Percentiles rank a stretch among this genome's conserved stretches.
Conservation (phyloP, 371 early-diverging fungal species). For the Thermomucor indicae-seudaticae region DNA sequence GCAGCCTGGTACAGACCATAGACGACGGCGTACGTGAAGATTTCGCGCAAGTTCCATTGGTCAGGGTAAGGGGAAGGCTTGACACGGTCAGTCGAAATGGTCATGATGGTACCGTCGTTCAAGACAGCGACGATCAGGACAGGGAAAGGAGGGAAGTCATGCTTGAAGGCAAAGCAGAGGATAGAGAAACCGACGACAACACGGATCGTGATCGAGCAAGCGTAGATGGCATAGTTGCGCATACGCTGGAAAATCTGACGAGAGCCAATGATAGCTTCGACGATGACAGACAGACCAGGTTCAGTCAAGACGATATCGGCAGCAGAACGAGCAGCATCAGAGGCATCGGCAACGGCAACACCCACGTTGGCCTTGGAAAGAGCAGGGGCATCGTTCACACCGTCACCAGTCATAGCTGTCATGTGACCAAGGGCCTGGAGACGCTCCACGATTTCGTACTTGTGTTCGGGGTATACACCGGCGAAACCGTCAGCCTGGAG, state of each 20-base stretch:
- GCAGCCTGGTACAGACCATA: conserved; percentile 53
- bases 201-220: conserved; percentile 60
- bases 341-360: conserved; percentile 77
- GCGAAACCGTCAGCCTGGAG: conserved; percentile 85
- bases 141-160: conserved; percentile 62
- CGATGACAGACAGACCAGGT: conserved; percentile 73
- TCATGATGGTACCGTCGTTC: conserved; percentile 61
- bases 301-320: conserved; percentile 76
- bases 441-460: conserved; percentile 88
- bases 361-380: conserved; percentile 83
- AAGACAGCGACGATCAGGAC: conserved; percentile 56
- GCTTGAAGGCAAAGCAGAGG: conserved; percentile 51
- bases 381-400: conserved; percentile 95
- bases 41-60: conserved; percentile 54
- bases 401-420: conserved; percentile 94
- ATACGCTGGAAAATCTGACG: conserved; percentile 73
- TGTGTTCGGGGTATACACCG: conserved; percentile 91
- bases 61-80: conserved; percentile 52
- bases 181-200: conserved; percentile 56
- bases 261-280: conserved; percentile 60
- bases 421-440: conserved; percentile 77
- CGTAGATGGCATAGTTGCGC: conserved; percentile 56
- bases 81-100: conserved; percentile 56
- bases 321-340: conserved; percentile 74
- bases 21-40: conserved; percentile 51